A percentile compares a stretch with the other conserved stretches of the same genome.
These are phyloP conservation scores for Yamadazyma diddensiae DNA, from an alignment of 1,139 yeast genomes.

Conservation along the genomic window DNA sequence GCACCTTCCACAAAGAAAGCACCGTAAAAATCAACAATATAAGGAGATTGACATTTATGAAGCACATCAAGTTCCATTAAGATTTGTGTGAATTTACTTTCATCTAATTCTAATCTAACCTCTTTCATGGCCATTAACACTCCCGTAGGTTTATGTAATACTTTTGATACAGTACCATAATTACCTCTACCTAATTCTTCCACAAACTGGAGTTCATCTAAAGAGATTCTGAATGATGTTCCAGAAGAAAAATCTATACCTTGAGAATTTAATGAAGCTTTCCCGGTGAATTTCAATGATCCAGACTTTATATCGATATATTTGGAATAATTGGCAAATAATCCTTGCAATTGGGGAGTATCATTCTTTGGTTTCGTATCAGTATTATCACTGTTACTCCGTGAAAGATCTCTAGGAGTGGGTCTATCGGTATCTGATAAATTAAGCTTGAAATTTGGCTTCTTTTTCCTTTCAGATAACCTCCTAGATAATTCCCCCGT, in stretches of 20 bases:
- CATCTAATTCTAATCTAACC: slow-evolving; percentile 87
- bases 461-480: slow-evolving; percentile 35
- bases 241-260: slow-evolving; percentile 93
- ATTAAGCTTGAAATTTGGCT: slow-evolving; percentile 39
- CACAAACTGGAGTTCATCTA: slow-evolving; percentile 78
- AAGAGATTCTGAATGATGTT: slow-evolving; percentile 77
- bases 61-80: slow-evolving; percentile 92
- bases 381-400: slow-evolving; percentile 7
- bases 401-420: slow-evolving; percentile 1
- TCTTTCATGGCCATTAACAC: slow-evolving; percentile 97
- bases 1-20: slow-evolving; percentile 98
- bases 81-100: slow-evolving; percentile 85
- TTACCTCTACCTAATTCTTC: slow-evolving; percentile 94
- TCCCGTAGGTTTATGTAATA: slow-evolving; percentile 89
- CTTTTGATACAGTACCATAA: slow-evolving; percentile 93
- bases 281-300: slow-evolving; percentile 85
- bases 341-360: slow-evolving; percentile 40
- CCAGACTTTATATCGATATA: slow-evolving; percentile 92
- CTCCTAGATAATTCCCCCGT: slow-evolving; percentile 37
- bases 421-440: slow-evolving; percentile 12
- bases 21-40: slow-evolving; percentile 92
- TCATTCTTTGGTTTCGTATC: not conserved
- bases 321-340: slow-evolving; percentile 80
- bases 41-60: slow-evolving; percentile 87
- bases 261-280: slow-evolving; percentile 85